Base-by-base conservation (phyloP, 768 basidiomycete genomes). In the Boletus vinaceobasis region DNA sequence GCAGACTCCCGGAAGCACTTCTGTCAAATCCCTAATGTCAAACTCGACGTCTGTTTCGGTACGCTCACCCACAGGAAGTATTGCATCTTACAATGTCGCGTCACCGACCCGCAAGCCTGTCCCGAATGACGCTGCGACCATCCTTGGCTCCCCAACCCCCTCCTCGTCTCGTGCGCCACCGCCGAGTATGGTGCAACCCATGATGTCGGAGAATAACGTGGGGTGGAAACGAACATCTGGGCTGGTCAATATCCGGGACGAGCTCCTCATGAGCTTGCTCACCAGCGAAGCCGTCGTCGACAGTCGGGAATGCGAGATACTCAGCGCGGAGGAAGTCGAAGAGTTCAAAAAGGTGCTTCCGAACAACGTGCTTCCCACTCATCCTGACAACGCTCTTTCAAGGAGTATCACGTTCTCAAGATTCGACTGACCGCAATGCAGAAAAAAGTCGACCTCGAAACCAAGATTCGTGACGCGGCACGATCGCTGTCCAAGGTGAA, bases 261-360 rank as follows among this genome's bases (percentile, higher is more conserved):
- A 94, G 58, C 80, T 98, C 43, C 79, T 98, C 59, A 80, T 97
- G 67, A 90, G 89, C 67, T 79, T 99, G 38, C 75, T 98, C 59
- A 90, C 94, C 39, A 93, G 93, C 51, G 93, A 98, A 71, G 96
- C 96, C 5, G 83, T 91, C 39, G 86, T 98, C n/a, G 93, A 98
- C 64, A 90, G 90, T 63, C 84, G 88, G 31, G 83, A 84, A 43
- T 90, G 83, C 65, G 84, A 87, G 50, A 86, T 97, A 21, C 76
- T 95, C 42, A 82, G 79, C 50, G 80, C 85, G 57, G 87, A 89
- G 44, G 82, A 87, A 61, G 82, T 87, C 15, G 86, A 88, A 53
- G 81, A 81, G 32, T 74, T 86, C 59, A 89, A 87, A 71, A 84
- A 84, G 77, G 86, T 85, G 56, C 36, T 77, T 21, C 17, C 19